Conservation (phyloP, 2,329 filamentous ascomycete species). For the Sporothrix humicola region DNA sequence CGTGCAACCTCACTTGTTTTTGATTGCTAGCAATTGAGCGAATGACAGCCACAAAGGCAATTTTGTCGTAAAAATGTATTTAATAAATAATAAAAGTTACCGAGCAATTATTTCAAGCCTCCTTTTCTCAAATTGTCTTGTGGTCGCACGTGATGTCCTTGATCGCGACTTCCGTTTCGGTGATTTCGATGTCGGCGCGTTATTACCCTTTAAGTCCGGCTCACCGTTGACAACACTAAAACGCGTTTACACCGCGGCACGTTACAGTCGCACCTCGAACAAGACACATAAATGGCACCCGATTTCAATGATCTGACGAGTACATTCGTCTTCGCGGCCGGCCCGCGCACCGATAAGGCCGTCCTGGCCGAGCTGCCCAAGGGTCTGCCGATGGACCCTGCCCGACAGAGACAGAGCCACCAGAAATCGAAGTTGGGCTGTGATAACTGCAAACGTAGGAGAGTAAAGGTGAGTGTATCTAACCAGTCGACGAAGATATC, state of each 20-base stretch:
- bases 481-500: neutral
- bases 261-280: neutral
- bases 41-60: neutral
- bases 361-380: constrained; percentile 39
- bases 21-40: neutral
- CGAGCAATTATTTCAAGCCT: neutral
- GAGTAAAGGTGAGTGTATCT: constrained; percentile 38
- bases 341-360: constrained; percentile 5
- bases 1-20: neutral
- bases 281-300: constrained; percentile 8
- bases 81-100: neutral
- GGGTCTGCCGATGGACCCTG: constrained; percentile 34
- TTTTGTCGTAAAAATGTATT: too few species aligned
- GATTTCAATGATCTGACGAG: constrained; percentile 36
- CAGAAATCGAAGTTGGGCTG: constrained; percentile 39
- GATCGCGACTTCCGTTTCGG: constrained; percentile 3
- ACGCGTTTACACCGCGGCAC: too few species aligned
- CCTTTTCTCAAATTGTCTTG: neutral
- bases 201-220: neutral
- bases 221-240: neutral
- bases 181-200: neutral
- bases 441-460: constrained; percentile 39
- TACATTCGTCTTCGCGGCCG: constrained; percentile 38
- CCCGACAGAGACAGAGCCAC: constrained; percentile 37
- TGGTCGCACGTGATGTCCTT: constrained; percentile 1